These are phyloP conservation scores for Stephanocyclus meneghinianus DNA, from an alignment of 352 stramenopile species.

Conservation along the genomic window DNA sequence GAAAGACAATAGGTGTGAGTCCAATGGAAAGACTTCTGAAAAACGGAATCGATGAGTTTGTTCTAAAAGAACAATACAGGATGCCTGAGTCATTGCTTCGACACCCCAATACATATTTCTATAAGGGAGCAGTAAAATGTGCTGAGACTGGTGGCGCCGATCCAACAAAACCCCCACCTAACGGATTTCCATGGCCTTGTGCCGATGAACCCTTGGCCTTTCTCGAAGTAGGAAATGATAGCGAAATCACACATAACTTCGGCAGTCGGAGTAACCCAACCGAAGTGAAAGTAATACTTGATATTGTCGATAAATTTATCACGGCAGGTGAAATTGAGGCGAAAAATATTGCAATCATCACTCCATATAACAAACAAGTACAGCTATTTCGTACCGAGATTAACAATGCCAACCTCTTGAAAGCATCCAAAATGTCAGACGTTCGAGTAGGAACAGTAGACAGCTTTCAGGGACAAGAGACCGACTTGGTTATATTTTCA, in stretches of 20 bases:
- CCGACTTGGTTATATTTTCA: conserved; percentile 97
- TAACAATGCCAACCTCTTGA: conserved; percentile 16
- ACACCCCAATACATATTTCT: conserved; percentile 73
- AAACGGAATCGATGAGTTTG: conserved; percentile 45
- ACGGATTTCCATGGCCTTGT: conserved; percentile 69
- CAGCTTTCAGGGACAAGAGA: conserved; percentile 96
- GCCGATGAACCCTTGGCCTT: conserved; percentile 62
- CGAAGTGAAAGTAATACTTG: conserved; percentile 52
- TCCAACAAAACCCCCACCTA: conserved; percentile 21
- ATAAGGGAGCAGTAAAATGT: conserved; percentile 61
- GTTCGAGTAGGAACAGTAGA: conserved; percentile 96
- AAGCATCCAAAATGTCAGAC: conserved; percentile 27
- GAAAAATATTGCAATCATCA: conserved; percentile 63
- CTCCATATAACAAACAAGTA: conserved; percentile 68
- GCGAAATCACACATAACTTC: conserved; percentile 56
- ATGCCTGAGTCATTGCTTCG: conserved; percentile 65
- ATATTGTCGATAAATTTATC: conserved; percentile 60
- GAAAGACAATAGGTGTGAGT: conserved; percentile 57
- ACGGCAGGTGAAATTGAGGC: conserved; percentile 38
- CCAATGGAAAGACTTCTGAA: conserved; percentile 72
- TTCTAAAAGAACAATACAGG: conserved; percentile 66
- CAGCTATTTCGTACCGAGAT: conserved; percentile 52
- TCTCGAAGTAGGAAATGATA: conserved; percentile 56
- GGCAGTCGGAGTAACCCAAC: conserved; percentile 62
- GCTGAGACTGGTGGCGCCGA: conserved; percentile 8